Evolutionary conservation across 768 basidiomycete genomes (phyloP).

Genomic region (Tylopilus plumbeoviolaceoides): DNA sequence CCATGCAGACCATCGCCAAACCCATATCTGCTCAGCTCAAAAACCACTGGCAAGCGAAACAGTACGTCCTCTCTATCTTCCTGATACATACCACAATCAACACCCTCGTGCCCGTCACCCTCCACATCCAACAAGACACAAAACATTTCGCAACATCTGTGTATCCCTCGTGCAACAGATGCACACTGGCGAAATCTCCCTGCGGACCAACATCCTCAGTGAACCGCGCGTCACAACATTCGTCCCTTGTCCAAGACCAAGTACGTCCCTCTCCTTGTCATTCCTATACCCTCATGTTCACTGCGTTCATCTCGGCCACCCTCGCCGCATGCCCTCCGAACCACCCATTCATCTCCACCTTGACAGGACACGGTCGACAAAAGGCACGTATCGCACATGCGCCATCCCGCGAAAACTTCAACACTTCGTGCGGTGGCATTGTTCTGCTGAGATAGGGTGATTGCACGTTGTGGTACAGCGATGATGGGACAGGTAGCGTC

Average conservation of each 20-base stretch:
- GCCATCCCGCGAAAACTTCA: constrained; percentile 78
- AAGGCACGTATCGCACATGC: constrained; percentile 84
- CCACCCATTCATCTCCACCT: constrained; percentile 30
- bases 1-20: constrained; percentile 65
- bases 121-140: constrained; percentile 41
- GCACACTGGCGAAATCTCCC: constrained; percentile 67
- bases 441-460: not conserved
- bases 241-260: constrained; percentile 74
- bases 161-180: constrained; percentile 71
- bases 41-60: constrained; percentile 64
- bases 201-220: constrained; percentile 74
- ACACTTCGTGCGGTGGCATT: constrained; percentile 4
- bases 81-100: not conserved
- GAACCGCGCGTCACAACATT: constrained; percentile 61
- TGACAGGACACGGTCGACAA: constrained; percentile 75
- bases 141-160: constrained; percentile 66
- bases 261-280: constrained; percentile 35
- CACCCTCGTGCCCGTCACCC: not conserved
- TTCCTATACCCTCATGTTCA: not conserved
- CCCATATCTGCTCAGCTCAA: constrained; percentile 70
- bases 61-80: constrained; percentile 41
- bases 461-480: constrained; percentile 3
- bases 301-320: too few species aligned
- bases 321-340: too few species aligned
- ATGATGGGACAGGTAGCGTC: constrained; percentile 18